These are phyloP conservation scores for Neurospora tetraspora DNA, from an alignment of 495 filamentous ascomycete genomes.

Conservation along the genomic window DNA sequence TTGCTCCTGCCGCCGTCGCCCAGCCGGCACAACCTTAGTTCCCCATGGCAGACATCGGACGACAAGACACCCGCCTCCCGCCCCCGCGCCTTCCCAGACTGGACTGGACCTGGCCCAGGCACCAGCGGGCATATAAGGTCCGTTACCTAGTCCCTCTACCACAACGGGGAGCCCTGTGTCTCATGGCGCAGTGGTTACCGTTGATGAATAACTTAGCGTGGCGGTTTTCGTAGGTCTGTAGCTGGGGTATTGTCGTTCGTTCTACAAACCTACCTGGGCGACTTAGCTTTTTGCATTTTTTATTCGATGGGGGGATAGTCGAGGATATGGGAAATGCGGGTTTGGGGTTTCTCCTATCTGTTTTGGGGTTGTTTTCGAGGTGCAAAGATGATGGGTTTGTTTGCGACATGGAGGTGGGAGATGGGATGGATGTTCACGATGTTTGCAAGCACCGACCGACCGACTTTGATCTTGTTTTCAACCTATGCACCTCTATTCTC, in stretches of 20 bases:
- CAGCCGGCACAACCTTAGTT: background rate
- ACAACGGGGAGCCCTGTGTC: background rate
- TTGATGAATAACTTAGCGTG: no score
- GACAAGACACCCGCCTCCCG: background rate
- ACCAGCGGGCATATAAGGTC: background rate
- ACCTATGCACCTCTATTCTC: background rate
- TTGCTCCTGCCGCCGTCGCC: background rate
- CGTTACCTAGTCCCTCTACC: background rate
- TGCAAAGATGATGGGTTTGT: background rate
- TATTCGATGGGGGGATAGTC: accelerated
- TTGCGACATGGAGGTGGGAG: background rate
- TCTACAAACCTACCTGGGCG: no score
- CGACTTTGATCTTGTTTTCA: background rate
- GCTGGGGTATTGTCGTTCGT: no score
- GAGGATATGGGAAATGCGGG: background rate
- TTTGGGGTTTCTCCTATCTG: background rate
- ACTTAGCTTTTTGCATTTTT: background rate
- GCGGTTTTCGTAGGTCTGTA: no score
- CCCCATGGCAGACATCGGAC: background rate
- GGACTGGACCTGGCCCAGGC: background rate
- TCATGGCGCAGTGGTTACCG: background rate
- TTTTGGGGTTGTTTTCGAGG: background rate
- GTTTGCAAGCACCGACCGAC: background rate
- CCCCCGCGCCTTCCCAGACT: background rate
- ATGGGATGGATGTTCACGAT: background rate